Base-by-base conservation (phyloP, 2,329 filamentous ascomycete genomes). In the Diaporthe sp. region DNA sequence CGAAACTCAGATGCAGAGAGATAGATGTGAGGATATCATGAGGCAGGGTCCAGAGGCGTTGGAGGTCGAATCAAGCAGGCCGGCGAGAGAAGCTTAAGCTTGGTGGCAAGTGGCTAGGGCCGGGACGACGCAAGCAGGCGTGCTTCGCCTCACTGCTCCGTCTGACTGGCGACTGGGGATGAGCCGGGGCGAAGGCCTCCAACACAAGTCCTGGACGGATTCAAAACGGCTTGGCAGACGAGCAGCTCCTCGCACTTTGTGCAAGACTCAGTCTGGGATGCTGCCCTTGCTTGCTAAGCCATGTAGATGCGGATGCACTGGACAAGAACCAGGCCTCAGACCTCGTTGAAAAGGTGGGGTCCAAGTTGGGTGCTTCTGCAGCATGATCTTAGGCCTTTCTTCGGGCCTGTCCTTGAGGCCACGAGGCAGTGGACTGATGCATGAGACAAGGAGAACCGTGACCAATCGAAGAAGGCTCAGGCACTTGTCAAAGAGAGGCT, bases 91-190 rank as follows among this genome's bases (percentile, higher is more conserved):
- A 58, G 53, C n/a, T 71, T 55, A 49, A 39, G 57, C 42, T 57
- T 37, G 51, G 49, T 62, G 67, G 57, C 55, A 31, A 31, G 55
- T 49, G 25, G 42, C 51, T 39, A n/a, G n/a, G 62, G 65, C 55
- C 44, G 34, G 55, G 46, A 55, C 73, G 61, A 74, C 61, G 61
- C 51, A 71, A 72, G 60, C 68, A 72, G 65, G 55, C 61, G 37
- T 46, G 72, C 67, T 74, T 73, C 72, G 75, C 75, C 75, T 76
- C 75, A 76, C 71, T 76, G 57, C 65, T 46, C 42, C 58, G 71
- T 58, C 72, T 76, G 65, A 71, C 39, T 31, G 42, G 58, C 17
- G 22, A 51, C n/a, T 51, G 71, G 44, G 44, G 46, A 68, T 53
- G 62, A 31, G 44, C 22, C 46, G 31, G 7, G 44, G 25, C 31